Evolutionary conservation across 768 basidiomycete species (phyloP).

Genomic region (Mycena belliarum): DNA sequence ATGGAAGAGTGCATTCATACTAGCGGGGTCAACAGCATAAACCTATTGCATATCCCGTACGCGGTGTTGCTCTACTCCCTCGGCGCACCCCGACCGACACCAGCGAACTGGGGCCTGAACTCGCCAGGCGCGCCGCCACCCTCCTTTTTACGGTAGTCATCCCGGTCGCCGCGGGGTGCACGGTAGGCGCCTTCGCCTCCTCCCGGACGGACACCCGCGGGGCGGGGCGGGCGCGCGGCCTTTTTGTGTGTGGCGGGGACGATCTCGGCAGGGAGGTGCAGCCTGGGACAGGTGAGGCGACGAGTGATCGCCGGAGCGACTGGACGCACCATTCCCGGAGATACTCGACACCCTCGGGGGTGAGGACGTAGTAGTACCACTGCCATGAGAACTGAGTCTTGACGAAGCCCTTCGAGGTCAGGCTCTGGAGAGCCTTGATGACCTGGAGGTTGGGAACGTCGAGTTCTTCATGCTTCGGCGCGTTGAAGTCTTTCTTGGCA

Average conservation of each 20-base stretch:
- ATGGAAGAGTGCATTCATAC: constrained; percentile 2
- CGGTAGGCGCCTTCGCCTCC: constrained; percentile 83
- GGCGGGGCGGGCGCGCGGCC: constrained; percentile 83
- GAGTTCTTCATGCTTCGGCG: constrained; percentile 92
- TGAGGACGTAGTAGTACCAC: constrained; percentile 97
- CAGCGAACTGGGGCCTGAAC: constrained; percentile 86
- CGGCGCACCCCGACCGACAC: constrained; percentile 87
- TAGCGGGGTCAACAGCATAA: constrained; percentile 4
- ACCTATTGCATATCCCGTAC: constrained; percentile 10
- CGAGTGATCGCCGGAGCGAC: not conserved
- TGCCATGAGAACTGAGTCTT: constrained; percentile 99
- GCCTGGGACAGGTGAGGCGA: constrained; percentile 46
- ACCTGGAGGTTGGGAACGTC: constrained; percentile 71
- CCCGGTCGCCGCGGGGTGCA: constrained; percentile 84
- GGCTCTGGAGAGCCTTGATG: constrained; percentile 70
- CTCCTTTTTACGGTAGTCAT: constrained; percentile 93
- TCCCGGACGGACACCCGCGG: constrained; percentile 71
- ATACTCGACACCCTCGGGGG: constrained; percentile 95
- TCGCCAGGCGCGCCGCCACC: constrained; percentile 77
- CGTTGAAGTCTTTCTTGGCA: constrained; percentile 99
- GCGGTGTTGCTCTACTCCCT: constrained; percentile 50
- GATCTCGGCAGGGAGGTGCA: constrained; percentile 93
- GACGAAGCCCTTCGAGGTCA: constrained; percentile 80
- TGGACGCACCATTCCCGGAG: constrained; percentile 82
- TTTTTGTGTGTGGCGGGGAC: constrained; percentile 98